Percentiles rank a stretch among this genome's conserved stretches.
Conservation (phyloP, 2,329 filamentous ascomycete species). For the Harringtonia aguacate region DNA sequence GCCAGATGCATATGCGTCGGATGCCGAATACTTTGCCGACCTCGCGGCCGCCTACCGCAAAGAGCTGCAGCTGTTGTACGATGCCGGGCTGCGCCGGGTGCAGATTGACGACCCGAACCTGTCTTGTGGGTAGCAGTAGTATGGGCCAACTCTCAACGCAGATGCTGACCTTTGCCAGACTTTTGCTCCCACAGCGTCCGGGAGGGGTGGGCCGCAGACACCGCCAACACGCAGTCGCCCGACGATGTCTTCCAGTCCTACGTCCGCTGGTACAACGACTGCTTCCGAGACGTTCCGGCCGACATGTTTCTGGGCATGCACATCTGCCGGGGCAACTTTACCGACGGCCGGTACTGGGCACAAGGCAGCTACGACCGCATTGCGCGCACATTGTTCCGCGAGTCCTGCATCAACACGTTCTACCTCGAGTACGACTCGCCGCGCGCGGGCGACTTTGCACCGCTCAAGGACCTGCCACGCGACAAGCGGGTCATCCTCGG, state of each 20-base stretch:
- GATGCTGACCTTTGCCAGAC: constrained; percentile 15
- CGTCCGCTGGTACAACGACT: constrained; percentile 42
- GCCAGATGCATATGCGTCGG: not conserved
- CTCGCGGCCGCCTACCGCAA: not conserved
- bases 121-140: constrained; percentile 21
- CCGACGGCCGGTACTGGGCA: constrained; percentile 42
- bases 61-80: constrained; percentile 19
- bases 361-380: constrained; percentile 48
- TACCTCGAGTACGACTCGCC: constrained; percentile 51
- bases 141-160: too few relatives aligned
- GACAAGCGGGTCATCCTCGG: constrained; percentile 46
- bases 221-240: constrained; percentile 32
- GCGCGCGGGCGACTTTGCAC: constrained; percentile 42
- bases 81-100: constrained; percentile 43
- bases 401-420: constrained; percentile 45
- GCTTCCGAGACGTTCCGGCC: constrained; percentile 36
- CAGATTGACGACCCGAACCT: constrained; percentile 50
- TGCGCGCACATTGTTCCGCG: constrained; percentile 44
- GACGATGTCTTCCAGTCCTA: constrained; percentile 40
- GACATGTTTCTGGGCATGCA: constrained; percentile 48
- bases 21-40: not conserved
- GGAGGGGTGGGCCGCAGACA: constrained; percentile 19
- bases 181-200: constrained; percentile 42
- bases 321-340: constrained; percentile 46
- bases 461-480: constrained; percentile 40